phyloP scores from a whole-genome alignment of 257 asterid species.

The Agastache rugosa region DNA sequence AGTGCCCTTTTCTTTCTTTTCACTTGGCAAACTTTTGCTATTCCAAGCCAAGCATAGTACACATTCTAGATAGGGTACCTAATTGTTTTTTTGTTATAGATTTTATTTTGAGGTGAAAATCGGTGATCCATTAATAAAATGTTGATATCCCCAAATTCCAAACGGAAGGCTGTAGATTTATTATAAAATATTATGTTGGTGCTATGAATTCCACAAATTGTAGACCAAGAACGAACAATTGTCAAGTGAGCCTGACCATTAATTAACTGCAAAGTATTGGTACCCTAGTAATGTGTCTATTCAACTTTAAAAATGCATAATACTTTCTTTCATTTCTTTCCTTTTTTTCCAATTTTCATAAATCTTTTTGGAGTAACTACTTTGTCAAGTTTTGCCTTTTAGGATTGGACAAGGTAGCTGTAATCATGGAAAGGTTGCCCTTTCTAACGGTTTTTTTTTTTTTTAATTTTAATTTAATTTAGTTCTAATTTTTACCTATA shows the following conservation, averaged over 20 bases:
- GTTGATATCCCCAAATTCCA: neutral
- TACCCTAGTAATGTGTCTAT: conserved; percentile 21
- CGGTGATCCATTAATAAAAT: no score
- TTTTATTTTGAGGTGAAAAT: neutral
- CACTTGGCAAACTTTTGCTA: neutral
- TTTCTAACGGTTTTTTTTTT: no score
- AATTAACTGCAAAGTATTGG: conserved; percentile 22
- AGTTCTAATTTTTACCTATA: no score
- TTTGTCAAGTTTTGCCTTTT: conserved; percentile 40
- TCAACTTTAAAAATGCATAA: conserved; percentile 24
- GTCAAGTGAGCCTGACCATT: conserved; percentile 17
- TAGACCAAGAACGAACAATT: neutral
- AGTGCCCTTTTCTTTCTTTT: neutral
- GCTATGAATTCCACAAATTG: neutral
- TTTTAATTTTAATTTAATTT: no score
- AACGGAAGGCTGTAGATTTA: no score
- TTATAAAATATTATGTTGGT: neutral
- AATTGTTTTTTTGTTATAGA: neutral
- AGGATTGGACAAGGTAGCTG: conserved; percentile 23
- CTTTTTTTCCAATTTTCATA: neutral
- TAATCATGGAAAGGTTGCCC: no score
- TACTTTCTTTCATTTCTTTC: neutral
- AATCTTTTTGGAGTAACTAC: conserved; percentile 18
- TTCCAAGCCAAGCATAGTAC: conserved; percentile 3
- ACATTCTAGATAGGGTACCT: neutral